phyloP scores from a whole-genome alignment of 164 flowering plant genomes.

The Macadamia tetraphylla region DNA sequence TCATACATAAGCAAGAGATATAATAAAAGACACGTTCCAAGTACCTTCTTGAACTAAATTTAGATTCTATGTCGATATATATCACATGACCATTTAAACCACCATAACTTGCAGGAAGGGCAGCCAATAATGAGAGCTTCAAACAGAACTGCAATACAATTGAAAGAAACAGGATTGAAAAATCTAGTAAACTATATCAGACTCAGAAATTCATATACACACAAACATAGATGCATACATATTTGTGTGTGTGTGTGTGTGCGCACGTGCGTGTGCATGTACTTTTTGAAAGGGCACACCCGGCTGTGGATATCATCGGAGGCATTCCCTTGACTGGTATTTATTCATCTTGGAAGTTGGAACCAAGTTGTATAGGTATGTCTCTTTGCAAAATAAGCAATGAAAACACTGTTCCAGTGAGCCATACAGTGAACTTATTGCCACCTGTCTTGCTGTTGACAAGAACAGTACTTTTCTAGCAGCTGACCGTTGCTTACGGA shows the following conservation, averaged over 20 bases:
- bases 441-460: too few relatives aligned
- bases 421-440: too few relatives aligned
- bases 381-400: too few relatives aligned
- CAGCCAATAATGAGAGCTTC: slow-evolving; percentile 73
- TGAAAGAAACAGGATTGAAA: not conserved
- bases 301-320: not conserved
- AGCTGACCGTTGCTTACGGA: too few relatives aligned
- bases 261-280: not conserved
- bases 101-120: slow-evolving; percentile 61
- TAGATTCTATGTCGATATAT: slow-evolving; percentile 78
- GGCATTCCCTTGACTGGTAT: not conserved
- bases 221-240: too few relatives aligned
- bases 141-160: slow-evolving; percentile 62
- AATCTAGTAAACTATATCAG: not conserved
- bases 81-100: slow-evolving; percentile 73
- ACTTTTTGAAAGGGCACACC: not conserved
- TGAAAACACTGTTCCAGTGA: too few relatives aligned
- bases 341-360: too few relatives aligned
- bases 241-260: too few relatives aligned
- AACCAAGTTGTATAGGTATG: too few relatives aligned
- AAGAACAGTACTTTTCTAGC: too few relatives aligned
- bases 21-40: not conserved
- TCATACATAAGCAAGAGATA: not conserved
- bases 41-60: slow-evolving; percentile 81
- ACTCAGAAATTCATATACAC: not conserved